Conservation (phyloP, 1,284 basidiomycete genomes). For the Trametes pubescens region DNA sequence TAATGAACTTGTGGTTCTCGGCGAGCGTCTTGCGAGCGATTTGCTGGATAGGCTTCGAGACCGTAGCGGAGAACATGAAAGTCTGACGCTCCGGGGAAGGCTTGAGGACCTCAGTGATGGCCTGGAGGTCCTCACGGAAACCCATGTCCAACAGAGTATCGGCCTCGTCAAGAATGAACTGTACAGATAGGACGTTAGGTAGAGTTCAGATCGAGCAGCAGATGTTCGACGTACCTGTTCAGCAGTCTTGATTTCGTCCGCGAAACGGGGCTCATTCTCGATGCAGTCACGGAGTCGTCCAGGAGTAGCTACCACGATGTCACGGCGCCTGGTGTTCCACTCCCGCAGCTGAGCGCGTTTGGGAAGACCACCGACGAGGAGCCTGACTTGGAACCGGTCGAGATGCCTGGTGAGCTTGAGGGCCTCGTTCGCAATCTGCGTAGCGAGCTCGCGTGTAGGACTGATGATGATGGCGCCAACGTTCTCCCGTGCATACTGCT, state of each 20-base stretch:
- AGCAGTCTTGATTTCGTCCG: slow-evolving; percentile 60
- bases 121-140: slow-evolving; percentile 90
- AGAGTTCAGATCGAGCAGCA: neutral
- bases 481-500: slow-evolving; percentile 51
- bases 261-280: slow-evolving; percentile 65
- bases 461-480: slow-evolving; percentile 89
- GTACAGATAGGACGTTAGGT: slow-evolving; percentile 20
- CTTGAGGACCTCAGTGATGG: slow-evolving; percentile 78
- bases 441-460: slow-evolving; percentile 94
- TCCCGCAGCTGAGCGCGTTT: slow-evolving; percentile 73
- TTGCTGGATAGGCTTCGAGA: slow-evolving; percentile 70
- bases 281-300: slow-evolving; percentile 89
- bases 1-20: slow-evolving; percentile 66
- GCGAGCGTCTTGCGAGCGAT: slow-evolving; percentile 63
- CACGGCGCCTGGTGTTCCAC: slow-evolving; percentile 72
- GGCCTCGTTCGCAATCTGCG: slow-evolving; percentile 92
- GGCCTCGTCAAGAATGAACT: slow-evolving; percentile 94
- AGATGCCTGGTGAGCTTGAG: slow-evolving; percentile 73
- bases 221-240: slow-evolving; percentile 58
- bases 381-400: slow-evolving; percentile 71
- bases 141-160: slow-evolving; percentile 97
- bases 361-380: slow-evolving; percentile 85
- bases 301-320: slow-evolving; percentile 94
- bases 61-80: slow-evolving; percentile 94
- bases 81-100: slow-evolving; percentile 80